Evolutionary conservation across 768 basidiomycete genomes (phyloP), one percentile per base, ranked within the genome.

Genomic region (Leccinum sublutescens): DNA sequence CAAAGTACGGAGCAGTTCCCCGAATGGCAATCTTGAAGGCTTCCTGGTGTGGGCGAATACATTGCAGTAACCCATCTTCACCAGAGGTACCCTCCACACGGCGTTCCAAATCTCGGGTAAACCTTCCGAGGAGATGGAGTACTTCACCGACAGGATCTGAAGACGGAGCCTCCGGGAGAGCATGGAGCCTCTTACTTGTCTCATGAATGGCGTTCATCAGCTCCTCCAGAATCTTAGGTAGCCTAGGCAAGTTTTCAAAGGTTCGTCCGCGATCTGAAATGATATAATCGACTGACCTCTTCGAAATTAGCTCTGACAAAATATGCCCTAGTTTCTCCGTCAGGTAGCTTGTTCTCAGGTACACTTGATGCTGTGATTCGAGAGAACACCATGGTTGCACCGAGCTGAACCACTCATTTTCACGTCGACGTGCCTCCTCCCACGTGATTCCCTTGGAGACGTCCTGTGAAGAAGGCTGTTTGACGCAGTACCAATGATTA

Each of bases 201-300:
- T 66, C 71, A 0, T 67, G 60, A 1, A 88, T 78, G 0, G 79
- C 71, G 0, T 68, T 73, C 23, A 80, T 77, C 27, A 89, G 70
- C 59, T 89, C 87, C 1, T 82, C 76, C 52, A 83, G 80, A 11
- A 89, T 83, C 58, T 81, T 73, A 0, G 89, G 88, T 0, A 91
- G 76, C 47, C 89, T 91, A 45, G 43, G 43, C 43, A 3, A 9
- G 23, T 25, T 47, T 38, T n/a, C 11, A 45, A 43, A 19, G 5
- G 19, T 45, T 21, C 43, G 8, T 59, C 8, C 62, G 49, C 29
- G 19, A 8, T 29, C 3, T 27, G 29, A 1, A 14, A 23, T 11
- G n/a, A 45, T 11, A 17, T 9, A 23, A 69, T 14, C 12, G 12
- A 34, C 75, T 2, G 54, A 87, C 89, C 85, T 74, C 63, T 83